A percentile compares a stretch with the other conserved stretches of the same genome.
Conservation (phyloP, 768 basidiomycete genomes). For the Phylloporus sp. region DNA sequence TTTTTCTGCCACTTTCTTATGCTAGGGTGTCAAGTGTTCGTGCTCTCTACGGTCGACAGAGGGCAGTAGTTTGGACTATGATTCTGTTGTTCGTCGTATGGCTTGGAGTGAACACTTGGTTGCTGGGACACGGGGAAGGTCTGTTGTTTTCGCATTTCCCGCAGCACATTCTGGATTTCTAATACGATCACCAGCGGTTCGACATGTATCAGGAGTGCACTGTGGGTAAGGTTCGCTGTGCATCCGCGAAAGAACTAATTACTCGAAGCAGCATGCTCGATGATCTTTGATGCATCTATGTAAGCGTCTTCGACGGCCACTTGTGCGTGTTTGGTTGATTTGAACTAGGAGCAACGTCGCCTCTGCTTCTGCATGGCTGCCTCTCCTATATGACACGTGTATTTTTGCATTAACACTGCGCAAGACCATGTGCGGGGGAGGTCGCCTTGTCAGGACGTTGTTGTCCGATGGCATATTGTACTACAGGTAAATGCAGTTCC, state of each 20-base stretch:
- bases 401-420: slow-evolving; percentile 32
- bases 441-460: slow-evolving; percentile 22
- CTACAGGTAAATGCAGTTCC: slow-evolving; percentile 24
- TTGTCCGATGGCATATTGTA: slow-evolving; percentile 33
- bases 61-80: slow-evolving; percentile 7
- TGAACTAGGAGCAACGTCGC: slow-evolving; percentile 20
- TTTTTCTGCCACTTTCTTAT: not conserved
- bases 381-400: slow-evolving; percentile 36
- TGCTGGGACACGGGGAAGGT: slow-evolving; percentile 51
- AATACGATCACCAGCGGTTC: slow-evolving; percentile 12
- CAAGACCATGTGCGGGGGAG: slow-evolving; percentile 23
- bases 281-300: slow-evolving; percentile 33
- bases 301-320: slow-evolving; percentile 6
- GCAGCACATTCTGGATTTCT: not conserved
- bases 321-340: not conserved
- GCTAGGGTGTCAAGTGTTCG: slow-evolving; percentile 7
- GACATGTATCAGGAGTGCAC: not conserved
- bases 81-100: slow-evolving; percentile 37
- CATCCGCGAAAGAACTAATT: slow-evolving; percentile 31
- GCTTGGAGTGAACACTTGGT: slow-evolving; percentile 47
- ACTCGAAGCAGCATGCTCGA: slow-evolving; percentile 33
- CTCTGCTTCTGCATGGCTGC: slow-evolving; percentile 38
- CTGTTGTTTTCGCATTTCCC: slow-evolving; percentile 15
- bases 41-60: slow-evolving; percentile 14
- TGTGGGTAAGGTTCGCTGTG: slow-evolving; percentile 9